phyloP scores from a whole-genome alignment of 2,329 filamentous ascomycete genomes.

The Thelonectria olida region DNA sequence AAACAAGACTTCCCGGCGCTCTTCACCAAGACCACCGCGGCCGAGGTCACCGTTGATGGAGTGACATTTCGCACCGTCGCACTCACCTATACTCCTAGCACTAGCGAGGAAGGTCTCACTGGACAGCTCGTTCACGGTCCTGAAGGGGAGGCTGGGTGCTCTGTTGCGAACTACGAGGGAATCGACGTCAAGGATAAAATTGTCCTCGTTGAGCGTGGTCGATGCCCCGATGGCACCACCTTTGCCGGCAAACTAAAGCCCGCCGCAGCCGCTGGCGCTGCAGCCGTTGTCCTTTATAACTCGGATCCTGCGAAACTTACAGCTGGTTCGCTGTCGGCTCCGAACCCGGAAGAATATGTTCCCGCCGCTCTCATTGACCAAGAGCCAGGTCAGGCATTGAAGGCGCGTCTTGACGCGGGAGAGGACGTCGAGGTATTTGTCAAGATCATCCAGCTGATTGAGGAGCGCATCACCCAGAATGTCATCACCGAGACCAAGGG shows the following conservation, averaged over 20 bases:
- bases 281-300: constrained; percentile 45
- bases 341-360: constrained; percentile 39
- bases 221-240: constrained; percentile 42
- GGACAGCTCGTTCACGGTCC: constrained; percentile 39
- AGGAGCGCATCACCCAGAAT: constrained; percentile 53
- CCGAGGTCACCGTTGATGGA: constrained; percentile 37
- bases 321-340: constrained; percentile 39
- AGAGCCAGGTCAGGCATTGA: constrained; percentile 38
- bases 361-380: constrained; percentile 44
- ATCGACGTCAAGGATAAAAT: constrained; percentile 43
- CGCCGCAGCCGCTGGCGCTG: constrained; percentile 42
- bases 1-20: constrained; percentile 43
- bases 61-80: constrained; percentile 39
- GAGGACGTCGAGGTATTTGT: constrained; percentile 47
- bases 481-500: constrained; percentile 56
- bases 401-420: constrained; percentile 44
- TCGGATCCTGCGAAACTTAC: constrained; percentile 42
- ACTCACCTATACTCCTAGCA: constrained; percentile 44
- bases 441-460: constrained; percentile 46
- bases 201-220: constrained; percentile 44
- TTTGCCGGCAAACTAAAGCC: constrained; percentile 44
- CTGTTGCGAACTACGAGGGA: constrained; percentile 36
- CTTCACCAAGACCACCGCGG: constrained; percentile 36
- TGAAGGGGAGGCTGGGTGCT: constrained; percentile 38
- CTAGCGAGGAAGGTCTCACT: constrained; percentile 41